phyloP scores from a whole-genome alignment of 2,329 filamentous ascomycete species.

The Cladosporium sp. region DNA sequence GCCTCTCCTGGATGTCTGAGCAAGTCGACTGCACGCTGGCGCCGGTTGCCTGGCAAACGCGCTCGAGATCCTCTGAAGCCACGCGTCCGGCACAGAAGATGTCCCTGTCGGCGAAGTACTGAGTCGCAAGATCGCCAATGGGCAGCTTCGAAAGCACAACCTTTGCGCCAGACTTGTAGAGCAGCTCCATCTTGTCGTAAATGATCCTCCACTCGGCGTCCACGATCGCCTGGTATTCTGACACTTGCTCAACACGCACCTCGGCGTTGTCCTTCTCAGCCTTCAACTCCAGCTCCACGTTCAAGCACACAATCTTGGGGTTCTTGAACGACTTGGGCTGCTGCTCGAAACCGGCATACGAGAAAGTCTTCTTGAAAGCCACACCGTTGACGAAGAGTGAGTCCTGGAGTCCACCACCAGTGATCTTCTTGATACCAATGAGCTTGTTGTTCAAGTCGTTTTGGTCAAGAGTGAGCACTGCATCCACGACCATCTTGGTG shows the following conservation, averaged over 20 bases:
- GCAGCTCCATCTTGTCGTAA: conserved; percentile 96
- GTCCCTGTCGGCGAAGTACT: conserved; percentile 92
- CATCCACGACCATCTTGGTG: conserved; percentile 98
- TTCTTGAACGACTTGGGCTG: conserved; percentile 93
- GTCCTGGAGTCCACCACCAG: conserved; percentile 90
- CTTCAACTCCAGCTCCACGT: conserved; percentile 97
- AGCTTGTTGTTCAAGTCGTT: conserved; percentile 96
- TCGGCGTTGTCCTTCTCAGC: conserved; percentile 99
- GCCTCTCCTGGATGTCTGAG: conserved; percentile 80
- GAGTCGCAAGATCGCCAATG: conserved; percentile 94
- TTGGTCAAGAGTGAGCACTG: conserved; percentile 91
- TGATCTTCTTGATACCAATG: conserved; percentile 97
- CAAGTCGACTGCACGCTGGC: conserved; percentile 92
- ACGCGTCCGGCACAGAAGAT: conserved; percentile 98
- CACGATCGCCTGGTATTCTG: conserved; percentile 98
- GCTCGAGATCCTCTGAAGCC: conserved; percentile 85
- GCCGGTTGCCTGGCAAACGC: conserved; percentile 90
- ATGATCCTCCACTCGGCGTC: conserved; percentile 99
- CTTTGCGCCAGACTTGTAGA: conserved; percentile 92
- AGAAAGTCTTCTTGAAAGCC: conserved; percentile 99
- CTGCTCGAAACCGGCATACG: conserved; percentile 98
- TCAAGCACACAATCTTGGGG: conserved; percentile 94
- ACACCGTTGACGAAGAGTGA: conserved; percentile 97
- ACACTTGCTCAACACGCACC: conserved; percentile 95
- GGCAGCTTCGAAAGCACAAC: conserved; percentile 95